Base-by-base conservation (phyloP, 352 stramenopile species). In the Halophytophthora polymorphica region DNA sequence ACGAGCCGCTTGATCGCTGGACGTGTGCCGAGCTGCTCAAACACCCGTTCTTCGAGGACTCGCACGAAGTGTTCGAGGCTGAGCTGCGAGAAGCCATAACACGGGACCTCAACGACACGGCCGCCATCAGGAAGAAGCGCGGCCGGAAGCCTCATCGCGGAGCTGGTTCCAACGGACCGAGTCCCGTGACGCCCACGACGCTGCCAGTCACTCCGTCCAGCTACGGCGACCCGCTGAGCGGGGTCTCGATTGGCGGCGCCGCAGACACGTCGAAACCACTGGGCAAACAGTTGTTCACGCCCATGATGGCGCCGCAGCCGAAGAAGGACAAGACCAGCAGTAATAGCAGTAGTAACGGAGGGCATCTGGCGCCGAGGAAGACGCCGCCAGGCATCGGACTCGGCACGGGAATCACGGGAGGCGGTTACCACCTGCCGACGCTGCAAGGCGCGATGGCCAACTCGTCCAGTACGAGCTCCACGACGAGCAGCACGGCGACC, bases 1-100 rank as follows among this genome's bases (percentile, higher is more conserved):
- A 88, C 40, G 82, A 93, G 52, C 79, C 82, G 28, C 61, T 93
- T 0, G 80, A 93, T 35, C 74, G 82, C 6, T 93, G 82, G 82
- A 93, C 82, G 12, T 93, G 82, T 44, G 65, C 66, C 0, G 79
- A 93, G 56, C 45, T 93, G 25, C 69, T 93, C 14, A 71, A 83
- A 33, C 82, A 93, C 38, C 73, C 82, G 21, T 88, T 84, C 39
- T 89, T 93, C 35, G 77, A 77, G 10, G 73, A 78, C 41, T 63
- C 57, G 0, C 68, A 69, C 17, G 73, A 79, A 5, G 34, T 53
- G 8, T 93, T 84, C 50, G 82, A 93, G 37, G 56, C 63, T 1
- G 78, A 93, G 42, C 61, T 93, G 19, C 70, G 88, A 45, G 69
- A 85, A 7, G 75, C 74, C n/a, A 93, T 88, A 35, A 67, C 73